Percentiles rank a stretch among this genome's conserved stretches.
These are phyloP conservation scores for Cercospora citrullina DNA, from an alignment of 2,329 filamentous ascomycete species.

Conservation along the genomic window DNA sequence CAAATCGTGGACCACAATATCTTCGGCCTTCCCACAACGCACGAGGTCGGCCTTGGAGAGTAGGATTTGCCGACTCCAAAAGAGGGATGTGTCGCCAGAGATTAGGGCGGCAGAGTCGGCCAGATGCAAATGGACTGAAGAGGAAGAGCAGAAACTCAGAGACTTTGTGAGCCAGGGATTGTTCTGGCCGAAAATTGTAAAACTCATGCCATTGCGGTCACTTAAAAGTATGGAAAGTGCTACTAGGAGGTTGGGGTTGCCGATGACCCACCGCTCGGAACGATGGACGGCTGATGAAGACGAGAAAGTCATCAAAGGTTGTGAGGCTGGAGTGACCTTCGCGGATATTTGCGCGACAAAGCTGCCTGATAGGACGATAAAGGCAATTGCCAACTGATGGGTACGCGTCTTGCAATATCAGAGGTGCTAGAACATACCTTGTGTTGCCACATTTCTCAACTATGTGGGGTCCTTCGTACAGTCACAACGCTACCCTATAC, in stretches of 20 bases:
- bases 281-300: neutral
- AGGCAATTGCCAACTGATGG: too few species aligned
- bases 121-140: neutral
- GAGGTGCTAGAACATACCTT: too few species aligned
- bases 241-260: neutral
- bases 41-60: neutral
- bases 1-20: neutral
- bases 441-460: too few species aligned
- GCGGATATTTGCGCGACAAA: neutral
- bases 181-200: neutral
- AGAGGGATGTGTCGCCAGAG: neutral
- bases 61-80: neutral
- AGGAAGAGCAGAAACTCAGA: neutral
- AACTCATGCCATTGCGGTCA: neutral
- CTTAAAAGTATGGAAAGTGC: neutral
- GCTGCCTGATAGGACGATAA: too few species aligned
- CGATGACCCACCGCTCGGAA: fast-evolving
- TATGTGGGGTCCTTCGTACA: too few species aligned
- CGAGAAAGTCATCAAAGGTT: neutral
- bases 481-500: too few species aligned
- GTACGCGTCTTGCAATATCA: too few species aligned
- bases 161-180: neutral
- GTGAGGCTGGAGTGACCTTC: neutral
- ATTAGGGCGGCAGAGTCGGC: neutral
- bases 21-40: neutral